phyloP scores from a whole-genome alignment of 2,329 filamentous ascomycete species.

The Fusarium praegraminearum region DNA sequence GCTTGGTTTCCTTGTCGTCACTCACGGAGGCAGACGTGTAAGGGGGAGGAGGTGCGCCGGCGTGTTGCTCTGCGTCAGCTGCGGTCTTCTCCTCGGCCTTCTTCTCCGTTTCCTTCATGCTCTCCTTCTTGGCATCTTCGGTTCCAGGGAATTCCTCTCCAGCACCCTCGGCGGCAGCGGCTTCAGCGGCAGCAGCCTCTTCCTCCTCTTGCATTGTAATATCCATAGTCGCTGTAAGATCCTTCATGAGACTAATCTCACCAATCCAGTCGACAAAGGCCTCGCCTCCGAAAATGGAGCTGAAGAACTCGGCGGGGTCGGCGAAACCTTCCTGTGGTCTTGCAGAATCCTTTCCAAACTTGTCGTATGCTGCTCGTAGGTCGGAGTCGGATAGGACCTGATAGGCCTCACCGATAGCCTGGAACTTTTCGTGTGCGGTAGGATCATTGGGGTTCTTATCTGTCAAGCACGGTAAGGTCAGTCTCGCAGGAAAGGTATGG shows the following conservation, averaged over 20 bases:
- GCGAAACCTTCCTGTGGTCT: slow-evolving; percentile 92
- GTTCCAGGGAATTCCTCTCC: slow-evolving; percentile 68
- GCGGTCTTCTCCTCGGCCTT: slow-evolving; percentile 32
- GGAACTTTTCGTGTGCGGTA: slow-evolving; percentile 92
- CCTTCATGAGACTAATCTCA: slow-evolving; percentile 98
- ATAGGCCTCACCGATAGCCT: slow-evolving; percentile 81
- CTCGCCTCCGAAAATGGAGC: slow-evolving; percentile 97
- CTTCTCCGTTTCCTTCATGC: slow-evolving; percentile 58
- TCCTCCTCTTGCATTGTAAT: slow-evolving; percentile 91
- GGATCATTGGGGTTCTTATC: slow-evolving; percentile 99
- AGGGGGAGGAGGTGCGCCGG: slow-evolving; percentile 51
- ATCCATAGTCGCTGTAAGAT: slow-evolving; percentile 97
- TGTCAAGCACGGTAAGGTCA: slow-evolving; percentile 51
- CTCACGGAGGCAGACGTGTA: slow-evolving; percentile 55
- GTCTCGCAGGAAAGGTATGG: background rate
- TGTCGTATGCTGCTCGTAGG: slow-evolving; percentile 92
- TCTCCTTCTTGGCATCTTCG: slow-evolving; percentile 68
- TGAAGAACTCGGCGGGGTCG: slow-evolving; percentile 97
- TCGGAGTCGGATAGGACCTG: slow-evolving; percentile 89
- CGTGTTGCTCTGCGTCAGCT: slow-evolving; percentile 47
- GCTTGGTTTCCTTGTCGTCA: slow-evolving; percentile 54
- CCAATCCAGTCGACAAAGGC: slow-evolving; percentile 97
- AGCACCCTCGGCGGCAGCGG: slow-evolving; percentile 58
- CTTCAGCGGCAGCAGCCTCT: slow-evolving; percentile 66
- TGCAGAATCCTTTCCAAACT: slow-evolving; percentile 94